Base-by-base conservation (phyloP, 495 filamentous ascomycete species). In the Aspergillus homomorphus region DNA sequence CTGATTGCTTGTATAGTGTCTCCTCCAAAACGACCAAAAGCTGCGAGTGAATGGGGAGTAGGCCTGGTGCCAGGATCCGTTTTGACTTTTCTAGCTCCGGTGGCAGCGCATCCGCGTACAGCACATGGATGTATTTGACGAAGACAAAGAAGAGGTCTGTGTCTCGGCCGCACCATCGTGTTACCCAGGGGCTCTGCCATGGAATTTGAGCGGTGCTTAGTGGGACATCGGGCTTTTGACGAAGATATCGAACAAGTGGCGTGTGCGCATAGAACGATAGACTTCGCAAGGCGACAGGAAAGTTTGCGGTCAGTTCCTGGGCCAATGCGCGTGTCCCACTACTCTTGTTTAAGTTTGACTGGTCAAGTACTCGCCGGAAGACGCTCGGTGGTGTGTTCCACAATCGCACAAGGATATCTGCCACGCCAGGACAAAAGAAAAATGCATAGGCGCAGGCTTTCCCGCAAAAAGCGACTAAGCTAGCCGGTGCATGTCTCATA, bases 391-490 rank as follows among this genome's bases (percentile, higher is more conserved):
- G 82, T 28, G 89, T 77, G 43, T 84, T 84, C 94, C 93, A 96
- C 22, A 97, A 73, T 23, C 91, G 82, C 24, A 96, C 84, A 53
- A 98, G 78, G 42, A 93, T 84, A 64, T 97, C 92, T 41, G 91
- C 88, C 56, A 96, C 82, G 18, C 91, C 91, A 0, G 92, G 89
- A 42, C 91, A 94, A 69, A 96, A 98, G 68, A 94, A 95, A 73
- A 96, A 98, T 33, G 94, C 94, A 72, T 96, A 97, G 9, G 94
- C 94, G 63, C 87, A 89, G 16, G 91, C 90, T 71, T 95, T 97
- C 52, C 93, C 94, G 66, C 91, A 94, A 73, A 96, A 98, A 30
- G 88, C 86, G 48, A 98, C 92, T 58, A 98, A 72, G 66, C 90
- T 95, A 41, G 90, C 85, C n/a, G 94, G 89, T n/a, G 91, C 89